Evolutionary conservation across 108 stramenopile species (phyloP).

Genomic region (Craspedostauros australis): DNA sequence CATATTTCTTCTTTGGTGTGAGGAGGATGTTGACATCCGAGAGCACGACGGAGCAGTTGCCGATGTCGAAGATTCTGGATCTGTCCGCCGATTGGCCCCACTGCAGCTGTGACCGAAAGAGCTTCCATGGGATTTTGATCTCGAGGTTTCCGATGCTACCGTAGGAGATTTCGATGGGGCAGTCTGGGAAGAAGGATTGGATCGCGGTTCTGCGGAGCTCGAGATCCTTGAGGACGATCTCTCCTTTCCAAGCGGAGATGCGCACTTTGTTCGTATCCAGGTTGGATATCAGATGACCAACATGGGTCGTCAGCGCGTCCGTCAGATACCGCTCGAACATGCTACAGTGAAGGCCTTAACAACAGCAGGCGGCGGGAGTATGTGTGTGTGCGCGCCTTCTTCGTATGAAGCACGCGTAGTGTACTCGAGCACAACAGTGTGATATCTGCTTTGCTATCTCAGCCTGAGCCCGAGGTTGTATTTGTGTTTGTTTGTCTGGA

Average conservation of each 20-base stretch:
- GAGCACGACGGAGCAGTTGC: slow-evolving; percentile 44
- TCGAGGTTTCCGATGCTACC: slow-evolving; percentile 57
- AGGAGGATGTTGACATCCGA: slow-evolving; percentile 66
- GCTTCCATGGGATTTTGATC: slow-evolving; percentile 56
- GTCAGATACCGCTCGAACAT: slow-evolving; percentile 70
- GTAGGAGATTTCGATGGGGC: slow-evolving; percentile 50
- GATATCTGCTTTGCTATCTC: too few relatives aligned
- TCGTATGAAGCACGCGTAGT: too few relatives aligned
- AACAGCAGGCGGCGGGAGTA: too few relatives aligned
- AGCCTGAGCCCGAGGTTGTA: too few relatives aligned
- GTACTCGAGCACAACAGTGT: too few relatives aligned
- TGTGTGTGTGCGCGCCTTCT: too few relatives aligned
- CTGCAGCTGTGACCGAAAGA: slow-evolving; percentile 28
- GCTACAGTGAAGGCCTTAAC: too few relatives aligned
- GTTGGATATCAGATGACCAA: slow-evolving; percentile 58
- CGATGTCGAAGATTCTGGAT: neutral
- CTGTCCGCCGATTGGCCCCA: slow-evolving; percentile 3
- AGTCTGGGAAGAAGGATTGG: slow-evolving; percentile 24
- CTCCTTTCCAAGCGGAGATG: slow-evolving; percentile 65
- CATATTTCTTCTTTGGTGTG: slow-evolving; percentile 34
- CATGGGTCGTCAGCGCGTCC: slow-evolving; percentile 44
- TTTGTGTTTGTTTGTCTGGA: too few relatives aligned
- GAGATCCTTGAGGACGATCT: slow-evolving; percentile 48
- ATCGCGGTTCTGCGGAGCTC: slow-evolving; percentile 41
- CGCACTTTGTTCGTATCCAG: slow-evolving; percentile 51